Conservation (phyloP, 257 asterid species). For the Henckelia pumila region DNA sequence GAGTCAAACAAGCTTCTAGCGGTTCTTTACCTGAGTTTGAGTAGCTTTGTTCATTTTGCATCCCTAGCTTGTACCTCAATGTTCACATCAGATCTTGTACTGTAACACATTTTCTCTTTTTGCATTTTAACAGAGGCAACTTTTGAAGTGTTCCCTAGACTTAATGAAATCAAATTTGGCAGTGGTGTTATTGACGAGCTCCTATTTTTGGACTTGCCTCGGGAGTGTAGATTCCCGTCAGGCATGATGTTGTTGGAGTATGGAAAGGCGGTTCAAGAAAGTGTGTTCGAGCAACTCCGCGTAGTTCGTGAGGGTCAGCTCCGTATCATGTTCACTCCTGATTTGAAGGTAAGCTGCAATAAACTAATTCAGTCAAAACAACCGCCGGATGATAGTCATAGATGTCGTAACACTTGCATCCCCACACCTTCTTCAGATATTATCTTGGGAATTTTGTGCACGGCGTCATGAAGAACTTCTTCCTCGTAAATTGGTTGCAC, state of each 20-base stretch:
- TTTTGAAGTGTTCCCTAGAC: conserved; percentile 95
- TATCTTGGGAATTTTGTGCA: conserved; percentile 97
- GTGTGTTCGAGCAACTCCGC: conserved; percentile 90
- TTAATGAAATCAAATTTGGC: conserved; percentile 90
- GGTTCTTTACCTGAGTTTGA: background rate
- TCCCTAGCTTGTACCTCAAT: background rate
- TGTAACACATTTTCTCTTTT: conserved; percentile 17
- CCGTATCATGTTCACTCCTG: conserved; percentile 87
- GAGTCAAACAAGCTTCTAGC: background rate
- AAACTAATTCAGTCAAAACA: background rate
- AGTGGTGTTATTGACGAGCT: conserved; percentile 91
- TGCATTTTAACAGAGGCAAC: conserved; percentile 75
- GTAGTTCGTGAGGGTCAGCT: conserved; percentile 98
- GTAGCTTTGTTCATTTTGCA: background rate
- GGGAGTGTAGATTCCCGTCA: conserved; percentile 80
- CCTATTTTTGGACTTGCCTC: conserved; percentile 93
- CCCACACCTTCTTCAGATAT: conserved; percentile 42
- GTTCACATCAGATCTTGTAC: conserved; percentile 1
- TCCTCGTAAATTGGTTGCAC: conserved; percentile 87
- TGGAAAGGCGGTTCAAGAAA: conserved; percentile 93
- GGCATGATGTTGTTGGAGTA: conserved; percentile 96
- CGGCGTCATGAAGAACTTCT: conserved; percentile 97
- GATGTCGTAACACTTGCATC: conserved; percentile 22
- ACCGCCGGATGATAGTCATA: conserved; percentile 4
- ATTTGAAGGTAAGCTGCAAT: conserved; percentile 63